A percentile compares a stretch with the other conserved stretches of the same genome.
phyloP scores from a whole-genome alignment of 345 rosid genomes.

The Hirschfeldia incana region DNA sequence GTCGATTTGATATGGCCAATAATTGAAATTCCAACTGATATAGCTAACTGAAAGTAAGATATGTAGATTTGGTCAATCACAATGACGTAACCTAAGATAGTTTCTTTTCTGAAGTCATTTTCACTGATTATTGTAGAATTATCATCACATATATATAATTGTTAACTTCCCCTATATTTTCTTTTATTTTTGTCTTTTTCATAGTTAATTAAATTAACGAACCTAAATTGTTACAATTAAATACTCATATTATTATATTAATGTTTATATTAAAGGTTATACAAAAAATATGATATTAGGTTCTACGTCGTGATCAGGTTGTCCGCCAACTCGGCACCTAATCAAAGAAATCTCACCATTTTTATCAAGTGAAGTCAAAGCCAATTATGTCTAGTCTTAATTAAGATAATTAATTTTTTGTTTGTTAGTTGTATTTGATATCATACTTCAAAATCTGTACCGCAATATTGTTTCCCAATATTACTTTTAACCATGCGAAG shows the following conservation, averaged over 20 bases:
- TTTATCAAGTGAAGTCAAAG: slow-evolving; percentile 3
- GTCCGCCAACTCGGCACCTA: neutral
- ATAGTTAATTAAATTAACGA: neutral
- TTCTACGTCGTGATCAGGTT: slow-evolving; percentile 26
- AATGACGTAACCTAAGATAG: slow-evolving; percentile 28
- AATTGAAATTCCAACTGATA: slow-evolving; percentile 19
- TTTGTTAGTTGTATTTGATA: neutral
- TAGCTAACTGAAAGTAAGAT: slow-evolving; percentile 8
- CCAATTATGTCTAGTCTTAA: slow-evolving; percentile 15
- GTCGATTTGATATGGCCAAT: slow-evolving; percentile 27
- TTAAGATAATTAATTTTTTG: neutral
- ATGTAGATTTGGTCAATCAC: slow-evolving; percentile 16
- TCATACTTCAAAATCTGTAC: neutral
- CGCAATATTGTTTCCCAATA: neutral
- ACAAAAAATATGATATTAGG: neutral
- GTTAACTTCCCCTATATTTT: neutral
- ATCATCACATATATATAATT: slow-evolving; percentile 15
- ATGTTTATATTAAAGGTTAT: neutral
- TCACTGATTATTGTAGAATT: slow-evolving; percentile 16
- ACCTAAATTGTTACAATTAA: neutral
- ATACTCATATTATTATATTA: neutral
- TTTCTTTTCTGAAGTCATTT: slow-evolving; percentile 11
- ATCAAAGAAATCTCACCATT: neutral
- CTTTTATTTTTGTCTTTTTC: slow-evolving; percentile 2
- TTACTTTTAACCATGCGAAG: slow-evolving; percentile 4